Base-by-base conservation (phyloP, 495 filamentous ascomycete species). In the Xanthoparmelia taractica region DNA sequence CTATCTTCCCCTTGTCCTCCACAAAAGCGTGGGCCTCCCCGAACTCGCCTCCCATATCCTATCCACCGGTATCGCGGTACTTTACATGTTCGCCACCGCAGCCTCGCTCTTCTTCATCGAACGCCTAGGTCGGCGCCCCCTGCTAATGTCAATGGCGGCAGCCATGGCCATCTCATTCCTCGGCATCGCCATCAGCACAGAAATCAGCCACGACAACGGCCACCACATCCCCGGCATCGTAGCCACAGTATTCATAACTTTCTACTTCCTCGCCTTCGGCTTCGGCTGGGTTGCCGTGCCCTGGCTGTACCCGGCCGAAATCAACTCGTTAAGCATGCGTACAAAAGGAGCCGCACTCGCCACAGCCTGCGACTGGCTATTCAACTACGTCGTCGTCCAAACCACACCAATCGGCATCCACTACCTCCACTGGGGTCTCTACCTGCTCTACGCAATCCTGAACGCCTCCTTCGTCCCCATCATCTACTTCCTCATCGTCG, bases 21-120 rank as follows among this genome's bases (percentile, higher is more conserved):
- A 85, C 57, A 75, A 85, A 70, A 79, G 80, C 52, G 80, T 87
- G 25, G 75, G 78, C 2, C 72, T 87, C 8, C 73, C 72, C 33
- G 88, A 94, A 67, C 82, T 95, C 55, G 90, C 92, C 73, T 90
- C 92, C 1, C 91, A 90, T 57, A 74, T 96, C 5, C 75, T 92
- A 1, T 86, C 87, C 13, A 89, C 87, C 38, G 78, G 89, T 10
- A 90, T 89, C 78, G 87, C 87, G 78, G 75, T 91, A 18, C 84
- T 89, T 11, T 91, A 90, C 71, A 78, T 85, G 15, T 82, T 90
- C 67, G 88, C 86, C 64, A 86, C 89, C 1, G 88, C 85, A 0
- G 75, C 82, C 6, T 90, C 87, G 4, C 89, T 87, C 83, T 90
- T 88, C 75, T 81, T 86, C 54, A 88, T 91, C 64, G 88, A 92